Percentiles rank a stretch among this genome's conserved stretches.
Evolutionary conservation across 306 rosid genomes (phyloP).

Genomic region (Castanopsis chinensis): DNA sequence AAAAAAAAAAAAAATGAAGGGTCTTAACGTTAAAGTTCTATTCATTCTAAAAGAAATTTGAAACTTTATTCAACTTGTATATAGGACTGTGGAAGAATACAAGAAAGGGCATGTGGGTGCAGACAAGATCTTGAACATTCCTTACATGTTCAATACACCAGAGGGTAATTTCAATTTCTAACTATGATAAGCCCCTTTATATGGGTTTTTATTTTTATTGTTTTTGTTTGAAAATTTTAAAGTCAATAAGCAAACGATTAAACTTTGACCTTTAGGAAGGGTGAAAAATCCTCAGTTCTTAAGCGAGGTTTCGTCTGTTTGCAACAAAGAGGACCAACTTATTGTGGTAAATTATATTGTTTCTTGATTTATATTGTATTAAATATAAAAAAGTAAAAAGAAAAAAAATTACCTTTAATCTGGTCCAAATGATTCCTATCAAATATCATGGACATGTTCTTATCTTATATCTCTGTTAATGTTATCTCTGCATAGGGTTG

Average conservation of each 20-base stretch:
- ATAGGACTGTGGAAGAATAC: slow-evolving; percentile 78
- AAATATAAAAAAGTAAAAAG: too few relatives aligned
- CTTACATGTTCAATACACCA: slow-evolving; percentile 62
- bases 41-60: neutral
- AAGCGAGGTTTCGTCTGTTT: slow-evolving; percentile 46
- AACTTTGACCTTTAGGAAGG: slow-evolving; percentile 39
- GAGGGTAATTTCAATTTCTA: slow-evolving; percentile 42
- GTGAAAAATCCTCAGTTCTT: slow-evolving; percentile 71
- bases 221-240: neutral
- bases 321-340: slow-evolving; percentile 60
- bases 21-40: neutral
- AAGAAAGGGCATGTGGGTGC: slow-evolving; percentile 57
- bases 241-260: neutral
- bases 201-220: too few relatives aligned
- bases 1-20: neutral
- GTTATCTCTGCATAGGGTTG: slow-evolving; percentile 59
- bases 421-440: too few relatives aligned
- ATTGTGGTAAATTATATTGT: slow-evolving; percentile 56
- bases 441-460: neutral
- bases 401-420: too few relatives aligned
- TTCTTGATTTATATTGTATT: neutral
- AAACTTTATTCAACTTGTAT: slow-evolving; percentile 2
- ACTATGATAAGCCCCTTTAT: neutral
- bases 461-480: neutral
- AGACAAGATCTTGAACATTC: slow-evolving; percentile 64